Evolutionary conservation across 1,284 basidiomycete genomes (phyloP).

Genomic region (Leccinum proliferum): DNA sequence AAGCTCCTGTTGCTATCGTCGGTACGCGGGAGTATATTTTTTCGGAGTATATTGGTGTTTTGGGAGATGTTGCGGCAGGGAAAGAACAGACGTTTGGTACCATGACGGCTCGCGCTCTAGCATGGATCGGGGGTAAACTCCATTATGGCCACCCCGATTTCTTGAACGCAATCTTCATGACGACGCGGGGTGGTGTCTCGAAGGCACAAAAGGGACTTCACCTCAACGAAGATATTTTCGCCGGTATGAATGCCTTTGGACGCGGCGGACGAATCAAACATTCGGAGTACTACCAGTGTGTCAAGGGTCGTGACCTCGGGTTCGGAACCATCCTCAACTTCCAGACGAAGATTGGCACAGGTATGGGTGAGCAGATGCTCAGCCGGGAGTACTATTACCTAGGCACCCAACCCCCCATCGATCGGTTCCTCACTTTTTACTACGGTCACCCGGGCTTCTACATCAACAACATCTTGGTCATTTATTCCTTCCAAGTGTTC

Average conservation of each 20-base stretch:
- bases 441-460: conserved; percentile 99
- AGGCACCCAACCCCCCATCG: conserved; percentile 95
- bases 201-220: conserved; percentile 99
- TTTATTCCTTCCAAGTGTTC: conserved; percentile 94
- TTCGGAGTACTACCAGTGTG: conserved; percentile 98
- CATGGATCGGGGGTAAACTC: conserved; percentile 98
- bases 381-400: conserved; percentile 99
- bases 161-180: conserved; percentile 98
- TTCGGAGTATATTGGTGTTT: conserved; percentile 99
- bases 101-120: conserved; percentile 91
- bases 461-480: conserved; percentile 99
- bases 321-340: conserved; percentile 99
- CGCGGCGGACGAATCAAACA: conserved; percentile 99
- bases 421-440: conserved; percentile 99
- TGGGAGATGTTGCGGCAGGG: conserved; percentile 98
- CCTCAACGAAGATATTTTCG: conserved; percentile 99
- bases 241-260: conserved; percentile 98
- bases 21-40: conserved; percentile 99
- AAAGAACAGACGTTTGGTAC: conserved; percentile 99
- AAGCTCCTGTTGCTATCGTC: conserved; percentile 93
- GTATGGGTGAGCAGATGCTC: conserved; percentile 99
- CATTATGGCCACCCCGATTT: conserved; percentile 99
- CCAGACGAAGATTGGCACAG: conserved; percentile 99
- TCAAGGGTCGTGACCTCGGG: conserved; percentile 98
- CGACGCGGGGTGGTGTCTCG: conserved; percentile 96